Evolutionary conservation across 176 grass and related monocot genomes (phyloP).

Genomic region (Rhynchospora pubera): DNA sequence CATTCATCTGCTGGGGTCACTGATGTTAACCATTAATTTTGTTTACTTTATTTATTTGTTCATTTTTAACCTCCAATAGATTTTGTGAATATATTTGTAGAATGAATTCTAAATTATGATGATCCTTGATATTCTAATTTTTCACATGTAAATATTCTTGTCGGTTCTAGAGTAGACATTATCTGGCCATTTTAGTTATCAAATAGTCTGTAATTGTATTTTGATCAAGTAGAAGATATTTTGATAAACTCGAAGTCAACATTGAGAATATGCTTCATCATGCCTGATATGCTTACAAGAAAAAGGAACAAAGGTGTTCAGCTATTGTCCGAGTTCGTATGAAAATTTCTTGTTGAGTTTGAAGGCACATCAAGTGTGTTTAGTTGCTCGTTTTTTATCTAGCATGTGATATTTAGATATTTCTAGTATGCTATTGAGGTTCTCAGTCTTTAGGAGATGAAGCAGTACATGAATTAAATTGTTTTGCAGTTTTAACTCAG

Average conservation of each 20-base stretch:
- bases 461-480: not conserved
- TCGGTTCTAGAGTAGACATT: not conserved
- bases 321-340: not conserved
- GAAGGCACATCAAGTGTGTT: not conserved
- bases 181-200: not conserved
- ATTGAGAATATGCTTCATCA: not conserved
- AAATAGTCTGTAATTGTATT: not conserved
- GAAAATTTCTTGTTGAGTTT: not conserved
- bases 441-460: not conserved
- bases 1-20: constrained; percentile 29
- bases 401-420: not conserved
- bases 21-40: constrained; percentile 51
- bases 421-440: not conserved
- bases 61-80: constrained; percentile 10
- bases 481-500: not conserved
- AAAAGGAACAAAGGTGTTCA: not conserved
- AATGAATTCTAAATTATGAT: not conserved
- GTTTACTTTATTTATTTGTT: constrained; percentile 14
- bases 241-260: not conserved
- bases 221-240: not conserved
- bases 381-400: not conserved
- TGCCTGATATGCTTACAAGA: not conserved
- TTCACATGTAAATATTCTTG: not conserved
- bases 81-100: constrained; percentile 16
- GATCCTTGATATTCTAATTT: not conserved